Evolutionary conservation across 2,329 filamentous ascomycete species (phyloP), one percentile per base, ranked within the genome.

Genomic region (Alternaria consortialis): DNA sequence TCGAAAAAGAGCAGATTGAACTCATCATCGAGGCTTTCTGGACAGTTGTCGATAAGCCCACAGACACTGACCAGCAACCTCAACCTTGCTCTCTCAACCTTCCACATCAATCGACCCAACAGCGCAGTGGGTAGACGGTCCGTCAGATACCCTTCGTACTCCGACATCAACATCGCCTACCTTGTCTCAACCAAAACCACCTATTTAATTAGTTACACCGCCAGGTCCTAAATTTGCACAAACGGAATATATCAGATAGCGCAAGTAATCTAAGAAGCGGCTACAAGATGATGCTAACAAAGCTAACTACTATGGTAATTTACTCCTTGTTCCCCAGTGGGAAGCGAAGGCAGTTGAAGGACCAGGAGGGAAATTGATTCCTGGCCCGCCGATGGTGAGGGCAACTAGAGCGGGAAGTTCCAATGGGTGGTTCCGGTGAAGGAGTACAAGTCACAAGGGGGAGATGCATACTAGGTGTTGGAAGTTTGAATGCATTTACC

Each of bases 11-110:
- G 8, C n/a, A 44, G 9, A 40, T 50, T 4, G 34, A 62, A 34
- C 7, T 57, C 55, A 36, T 58, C 5, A 37, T 67, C 15, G 25
- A 53, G 7, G 50, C 48, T 0, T 69, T 69, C 36, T 67, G 63
- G 63, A 27, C 51, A 20, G 17, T 58, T 6, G 56, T 71, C 6
- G 61, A 66, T 6, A 9, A 27, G 7, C 1, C 13, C 5, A 42
- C 43, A 27, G 37, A 13, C 4, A 25, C 32, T 39, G 5, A 13
- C 15, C 0, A 25, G 9, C 34, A 25, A 23, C 13, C 0, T 7
- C 46, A 27, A 7, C 40, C 1, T 29, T 13, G 5, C 23, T 31
- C 4, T 46, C 23, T 3, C 3, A 40, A 3, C 13, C 40, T n/a
- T 25, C 11, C 7, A 29, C 4, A 1, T 13, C 13, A 5, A 23